These are phyloP conservation scores for Leccinum griseonigrum DNA, from an alignment of 1,284 basidiomycete genomes.

Conservation along the genomic window DNA sequence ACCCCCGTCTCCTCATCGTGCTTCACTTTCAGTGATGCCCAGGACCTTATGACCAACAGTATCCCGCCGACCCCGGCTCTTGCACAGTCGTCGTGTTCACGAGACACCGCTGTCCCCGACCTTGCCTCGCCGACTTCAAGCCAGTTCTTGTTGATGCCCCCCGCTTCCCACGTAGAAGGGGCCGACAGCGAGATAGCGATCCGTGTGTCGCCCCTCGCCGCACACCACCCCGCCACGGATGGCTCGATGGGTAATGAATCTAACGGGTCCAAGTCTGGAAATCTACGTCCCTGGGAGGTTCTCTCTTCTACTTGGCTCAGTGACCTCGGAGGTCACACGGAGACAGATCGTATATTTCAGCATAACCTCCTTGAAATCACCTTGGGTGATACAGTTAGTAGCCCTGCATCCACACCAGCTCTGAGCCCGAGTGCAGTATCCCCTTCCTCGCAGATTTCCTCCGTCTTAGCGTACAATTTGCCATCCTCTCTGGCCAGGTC, in stretches of 20 bases:
- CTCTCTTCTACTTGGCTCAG: constrained; percentile 32
- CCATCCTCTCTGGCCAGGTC: constrained; percentile 17
- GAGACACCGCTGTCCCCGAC: constrained; percentile 8
- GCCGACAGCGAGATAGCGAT: constrained; percentile 7
- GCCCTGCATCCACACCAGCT: constrained; percentile 28
- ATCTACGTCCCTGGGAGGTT: constrained; percentile 20
- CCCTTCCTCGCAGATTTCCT: constrained; percentile 20
- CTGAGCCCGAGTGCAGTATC: constrained; percentile 24
- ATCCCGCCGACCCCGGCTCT: constrained; percentile 11
- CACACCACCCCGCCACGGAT: constrained; percentile 6
- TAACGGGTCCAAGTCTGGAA: constrained; percentile 10
- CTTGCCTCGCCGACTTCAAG: constrained; percentile 35
- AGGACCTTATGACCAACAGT: constrained; percentile 11
- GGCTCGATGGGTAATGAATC: constrained; percentile 9
- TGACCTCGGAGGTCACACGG: constrained; percentile 33
- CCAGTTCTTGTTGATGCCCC: constrained; percentile 29
- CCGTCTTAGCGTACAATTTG: constrained; percentile 13
- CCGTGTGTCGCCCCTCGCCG: constrained; percentile 13
- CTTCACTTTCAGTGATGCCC: constrained; percentile 23
- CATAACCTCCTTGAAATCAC: constrained; percentile 18
- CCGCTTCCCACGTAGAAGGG: constrained; percentile 19
- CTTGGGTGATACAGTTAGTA: constrained; percentile 18
- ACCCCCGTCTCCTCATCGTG: constrained; percentile 29
- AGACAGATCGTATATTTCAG: constrained; percentile 34
- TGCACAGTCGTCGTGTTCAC: constrained; percentile 6